A percentile compares a stretch with the other conserved stretches of the same genome.
These are phyloP conservation scores for Neurospora sp. DNA, from an alignment of 2,329 filamentous ascomycete species.

Conservation along the genomic window DNA sequence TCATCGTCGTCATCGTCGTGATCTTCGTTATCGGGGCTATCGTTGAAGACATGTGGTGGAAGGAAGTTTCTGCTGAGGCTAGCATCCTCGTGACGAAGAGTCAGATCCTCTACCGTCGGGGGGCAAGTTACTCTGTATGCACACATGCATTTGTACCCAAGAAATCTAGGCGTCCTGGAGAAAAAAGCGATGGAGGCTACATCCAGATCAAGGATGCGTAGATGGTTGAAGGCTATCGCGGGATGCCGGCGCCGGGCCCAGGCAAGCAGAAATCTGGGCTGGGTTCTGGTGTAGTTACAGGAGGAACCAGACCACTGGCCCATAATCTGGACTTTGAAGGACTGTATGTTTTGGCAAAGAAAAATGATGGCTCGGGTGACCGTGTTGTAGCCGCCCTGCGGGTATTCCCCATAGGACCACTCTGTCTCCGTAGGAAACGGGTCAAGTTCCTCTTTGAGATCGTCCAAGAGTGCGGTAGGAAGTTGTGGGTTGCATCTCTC, in stretches of 20 bases:
- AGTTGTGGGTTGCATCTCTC: neutral
- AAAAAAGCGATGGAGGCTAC: neutral
- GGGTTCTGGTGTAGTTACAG: neutral
- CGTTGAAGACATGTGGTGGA: no score
- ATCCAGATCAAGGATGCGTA: neutral
- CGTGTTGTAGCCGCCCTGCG: neutral
- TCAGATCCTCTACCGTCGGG: neutral
- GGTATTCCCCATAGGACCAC: neutral
- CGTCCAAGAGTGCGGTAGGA: neutral
- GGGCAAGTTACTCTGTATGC: neutral
- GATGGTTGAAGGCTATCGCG: neutral
- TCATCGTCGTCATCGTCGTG: no score
- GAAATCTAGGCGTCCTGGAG: neutral
- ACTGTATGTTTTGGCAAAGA: neutral
- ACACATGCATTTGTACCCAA: neutral
- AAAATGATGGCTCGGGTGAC: neutral
- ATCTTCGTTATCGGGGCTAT: no score
- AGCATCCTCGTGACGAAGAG: neutral
- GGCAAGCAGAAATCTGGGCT: neutral
- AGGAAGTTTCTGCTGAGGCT: neutral
- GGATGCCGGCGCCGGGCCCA: neutral
- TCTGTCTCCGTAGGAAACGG: no score
- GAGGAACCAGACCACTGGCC: neutral
- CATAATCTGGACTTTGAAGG: neutral
- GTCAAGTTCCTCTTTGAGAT: neutral